Evolutionary conservation across 352 stramenopile species (phyloP), one percentile per base, ranked within the genome.

Genomic region (Phytophthora ohioensis): DNA sequence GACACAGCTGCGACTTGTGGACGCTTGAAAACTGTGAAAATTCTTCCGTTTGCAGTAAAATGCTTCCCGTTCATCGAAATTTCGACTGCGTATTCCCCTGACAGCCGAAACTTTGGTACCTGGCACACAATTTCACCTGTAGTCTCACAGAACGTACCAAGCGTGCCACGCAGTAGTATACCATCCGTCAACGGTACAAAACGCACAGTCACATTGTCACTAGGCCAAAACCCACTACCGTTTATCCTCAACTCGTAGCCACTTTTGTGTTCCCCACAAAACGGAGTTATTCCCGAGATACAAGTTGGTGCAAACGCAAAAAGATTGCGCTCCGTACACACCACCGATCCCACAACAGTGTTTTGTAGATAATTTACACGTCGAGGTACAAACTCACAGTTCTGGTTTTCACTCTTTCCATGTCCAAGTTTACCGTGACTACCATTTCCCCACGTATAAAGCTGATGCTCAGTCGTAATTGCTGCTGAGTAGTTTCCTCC

Each of bases 41-140:
- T 43, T 21, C 78, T 65, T 5, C 84, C 76, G 42, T 91, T 88
- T 0, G 71, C 76, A 0, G 82, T 95, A 54, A 95, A 96, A 57
- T 92, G 76, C 54, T 87, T 90, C 21, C 90, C 88, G 34, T 95
- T 90, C 73, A 92, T 91, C 2, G 90, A 86, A 12, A 97, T 78
- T 60, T 95, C 82, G 11, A 92, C 79, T 2, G 73, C 68, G 64
- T 91, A 94, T 15, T 85, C 76, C 6, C 88, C 82, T 4, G 87
- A 53, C 4, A 87, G 62, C 15, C 70, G 79, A 52, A 96, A 95
- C 54, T 77, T 84, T 0, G 91, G 89, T 3, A 91, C 75, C 32
- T 78, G 69, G 48, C 89, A 96, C 30, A 87, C 65, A 21, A 97
- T 66, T 42, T 91, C 79, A 3, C 55, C 57, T 3, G 77, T 85